Conservation (phyloP, 1,284 basidiomycete genomes). For the Peniophora sp. region DNA sequence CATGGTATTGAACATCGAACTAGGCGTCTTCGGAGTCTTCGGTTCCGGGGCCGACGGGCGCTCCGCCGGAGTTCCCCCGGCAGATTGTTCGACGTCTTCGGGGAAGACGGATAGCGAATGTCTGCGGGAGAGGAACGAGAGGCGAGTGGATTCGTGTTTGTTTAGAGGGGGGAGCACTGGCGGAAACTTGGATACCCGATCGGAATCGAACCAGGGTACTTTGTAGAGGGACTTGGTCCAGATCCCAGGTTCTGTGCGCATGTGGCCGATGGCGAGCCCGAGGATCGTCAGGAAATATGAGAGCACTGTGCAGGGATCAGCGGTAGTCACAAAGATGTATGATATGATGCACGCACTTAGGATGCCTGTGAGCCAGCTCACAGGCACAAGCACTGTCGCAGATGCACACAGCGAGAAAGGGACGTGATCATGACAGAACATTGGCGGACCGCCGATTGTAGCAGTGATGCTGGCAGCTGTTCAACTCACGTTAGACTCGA, state of each 20-base stretch:
- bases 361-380: slow-evolving; percentile 47
- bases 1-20: too few relatives aligned
- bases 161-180: slow-evolving; percentile 10
- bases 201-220: slow-evolving; percentile 46
- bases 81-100: slow-evolving; percentile 5
- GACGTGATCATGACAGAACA: slow-evolving; percentile 25
- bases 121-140: slow-evolving; percentile 6
- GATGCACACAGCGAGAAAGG: slow-evolving; percentile 45
- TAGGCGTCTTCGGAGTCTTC: too few relatives aligned
- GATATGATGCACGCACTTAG: slow-evolving; percentile 32
- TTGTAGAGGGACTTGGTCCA: slow-evolving; percentile 43
- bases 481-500: not conserved
- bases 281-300: slow-evolving; percentile 48
- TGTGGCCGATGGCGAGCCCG: slow-evolving; percentile 36
- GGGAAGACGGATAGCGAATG: slow-evolving; percentile 8
- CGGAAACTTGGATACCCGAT: slow-evolving; percentile 4
- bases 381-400: slow-evolving; percentile 38
- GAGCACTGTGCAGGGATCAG: slow-evolving; percentile 30
- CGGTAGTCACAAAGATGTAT: slow-evolving; percentile 5
- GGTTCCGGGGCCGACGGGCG: too few relatives aligned
- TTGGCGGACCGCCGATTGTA: slow-evolving; percentile 33
- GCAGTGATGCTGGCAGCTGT: slow-evolving; percentile 38
- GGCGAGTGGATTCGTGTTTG: slow-evolving; percentile 10
- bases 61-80: not conserved
- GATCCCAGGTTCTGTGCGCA: slow-evolving; percentile 30